Evolutionary conservation across 257 asterid species (phyloP), one percentile per base, ranked within the genome.

Genomic region (Pogostemon cablin): DNA sequence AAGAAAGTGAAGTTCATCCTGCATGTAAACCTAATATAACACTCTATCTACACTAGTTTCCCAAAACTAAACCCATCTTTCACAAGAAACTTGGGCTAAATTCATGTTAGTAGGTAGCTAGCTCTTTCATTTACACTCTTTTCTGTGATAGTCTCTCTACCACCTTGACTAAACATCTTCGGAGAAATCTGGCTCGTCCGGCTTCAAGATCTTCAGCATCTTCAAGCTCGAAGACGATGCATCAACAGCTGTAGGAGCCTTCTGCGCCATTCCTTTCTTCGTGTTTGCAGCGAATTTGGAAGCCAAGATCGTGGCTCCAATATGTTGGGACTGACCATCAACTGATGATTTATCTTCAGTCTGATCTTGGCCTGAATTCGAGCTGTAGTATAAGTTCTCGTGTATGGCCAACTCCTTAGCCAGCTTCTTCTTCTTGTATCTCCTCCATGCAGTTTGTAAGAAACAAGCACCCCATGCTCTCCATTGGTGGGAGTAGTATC

Each of bases 401-500:
- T 83, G 86, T 3, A 72, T 20, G 6, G 83, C 79, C 75, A 93
- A 73, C 77, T 87, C 91, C 71, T 82, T 82, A 0, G 87, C 92
- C 67, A 88, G 12, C 81, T 75, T 86, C 77, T 79, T 91, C 79
- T 74, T 82, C 72, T 65, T 85, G 62, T 73, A 83, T 90, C 95
- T 77, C 67, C 98, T 83, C 97, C 97, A 91, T 0, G 92, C 96
- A 1, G 88, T 77, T 73, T 91, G 96, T 9, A 93, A 32, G 49
- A 69, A 88, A 67, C 97, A 93, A 47, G 98, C 79, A 32, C 90
- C 91, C 98, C 98, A 91, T n/a, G 96, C 85, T 70, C 97, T 79
- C 99, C 97, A 91, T 34, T 93, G 99, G 17, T 88, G 93, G 11
- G 99, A 93, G 65, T 91, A 89, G 83, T 86, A 91, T 77, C 97